These are phyloP conservation scores for Erysimum cheiri DNA, from an alignment of 441 rosid species.

Conservation along the genomic window DNA sequence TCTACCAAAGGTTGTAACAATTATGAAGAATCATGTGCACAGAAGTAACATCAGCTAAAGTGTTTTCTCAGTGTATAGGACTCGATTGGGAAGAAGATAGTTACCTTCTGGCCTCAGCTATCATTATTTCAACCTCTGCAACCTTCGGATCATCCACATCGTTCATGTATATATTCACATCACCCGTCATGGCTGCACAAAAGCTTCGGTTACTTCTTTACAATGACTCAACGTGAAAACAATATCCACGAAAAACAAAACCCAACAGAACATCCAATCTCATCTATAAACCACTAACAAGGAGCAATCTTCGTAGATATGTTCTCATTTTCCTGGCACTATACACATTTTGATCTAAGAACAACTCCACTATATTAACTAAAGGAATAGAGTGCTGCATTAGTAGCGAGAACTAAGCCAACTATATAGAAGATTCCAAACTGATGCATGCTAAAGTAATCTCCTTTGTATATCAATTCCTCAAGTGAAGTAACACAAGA, in stretches of 20 bases:
- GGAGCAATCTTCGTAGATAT: constrained; percentile 12
- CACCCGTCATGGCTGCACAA: constrained; percentile 86
- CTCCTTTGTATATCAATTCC: constrained; percentile 9
- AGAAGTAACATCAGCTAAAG: constrained; percentile 26
- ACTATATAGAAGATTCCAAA: constrained; percentile 11
- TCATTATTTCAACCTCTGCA: constrained; percentile 94
- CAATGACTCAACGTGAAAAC: neutral
- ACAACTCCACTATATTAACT: constrained; percentile 4
- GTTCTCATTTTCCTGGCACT: neutral
- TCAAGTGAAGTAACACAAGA: constrained; percentile 12
- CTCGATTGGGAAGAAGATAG: constrained; percentile 6
- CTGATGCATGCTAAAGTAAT: constrained; percentile 12
- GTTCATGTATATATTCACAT: constrained; percentile 92
- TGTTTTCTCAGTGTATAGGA: neutral
- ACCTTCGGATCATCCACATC: constrained; percentile 79
- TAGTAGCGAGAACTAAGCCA: constrained; percentile 5
- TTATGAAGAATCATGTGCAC: constrained; percentile 31
- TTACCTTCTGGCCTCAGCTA: constrained; percentile 84
- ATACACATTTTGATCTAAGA: neutral
- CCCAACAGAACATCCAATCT: constrained; percentile 10
- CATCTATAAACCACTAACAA: constrained; percentile 21
- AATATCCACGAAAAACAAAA: neutral
- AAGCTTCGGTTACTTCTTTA: neutral
- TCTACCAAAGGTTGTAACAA: constrained; percentile 51
- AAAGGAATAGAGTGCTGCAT: neutral